Evolutionary conservation across 768 basidiomycete genomes (phyloP).

Genomic region (Termitomyces sp.): DNA sequence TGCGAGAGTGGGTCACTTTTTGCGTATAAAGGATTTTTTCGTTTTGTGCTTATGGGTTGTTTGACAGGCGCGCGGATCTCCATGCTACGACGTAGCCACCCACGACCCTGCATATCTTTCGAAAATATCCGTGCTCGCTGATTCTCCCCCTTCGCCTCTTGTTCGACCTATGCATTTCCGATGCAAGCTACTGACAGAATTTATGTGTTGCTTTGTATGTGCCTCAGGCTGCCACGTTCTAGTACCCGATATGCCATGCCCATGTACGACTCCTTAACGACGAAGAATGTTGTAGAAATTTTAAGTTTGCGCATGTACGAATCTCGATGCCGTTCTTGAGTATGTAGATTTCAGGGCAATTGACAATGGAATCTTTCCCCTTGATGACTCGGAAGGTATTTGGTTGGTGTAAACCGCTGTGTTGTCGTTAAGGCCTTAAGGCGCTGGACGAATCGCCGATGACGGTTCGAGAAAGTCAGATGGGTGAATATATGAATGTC

Average conservation of each 20-base stretch:
- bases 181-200: neutral
- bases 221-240: neutral
- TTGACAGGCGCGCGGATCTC: slow-evolving; percentile 1
- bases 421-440: too few species aligned
- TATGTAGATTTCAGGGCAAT: neutral
- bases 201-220: neutral
- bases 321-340: too few species aligned
- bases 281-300: neutral
- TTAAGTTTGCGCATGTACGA: neutral
- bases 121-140: neutral
- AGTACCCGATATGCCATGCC: neutral
- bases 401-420: too few species aligned
- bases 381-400: too few species aligned
- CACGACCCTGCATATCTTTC: neutral
- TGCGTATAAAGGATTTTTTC: neutral
- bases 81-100: neutral
- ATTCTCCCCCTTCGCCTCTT: neutral
- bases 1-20: neutral
- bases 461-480: too few species aligned
- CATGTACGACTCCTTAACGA: neutral
- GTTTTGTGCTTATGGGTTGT: neutral
- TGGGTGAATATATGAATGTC: too few species aligned
- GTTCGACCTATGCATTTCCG: neutral
- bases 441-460: too few species aligned
- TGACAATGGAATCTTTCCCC: neutral